phyloP scores from a whole-genome alignment of 805 yeast genomes.

The Blastobotrys robertii region DNA sequence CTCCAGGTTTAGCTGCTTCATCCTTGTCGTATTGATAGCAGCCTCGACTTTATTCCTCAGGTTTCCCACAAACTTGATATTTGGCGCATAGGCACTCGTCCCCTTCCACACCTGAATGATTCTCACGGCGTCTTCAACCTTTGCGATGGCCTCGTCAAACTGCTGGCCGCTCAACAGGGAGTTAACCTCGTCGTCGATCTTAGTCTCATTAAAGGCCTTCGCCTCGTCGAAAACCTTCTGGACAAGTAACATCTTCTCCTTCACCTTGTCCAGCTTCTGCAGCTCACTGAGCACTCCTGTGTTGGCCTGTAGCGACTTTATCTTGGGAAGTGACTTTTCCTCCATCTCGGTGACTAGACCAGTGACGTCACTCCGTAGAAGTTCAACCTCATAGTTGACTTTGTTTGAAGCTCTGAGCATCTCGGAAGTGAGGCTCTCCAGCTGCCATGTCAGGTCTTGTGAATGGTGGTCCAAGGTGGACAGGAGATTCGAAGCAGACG shows the following conservation, averaged over 20 bases:
- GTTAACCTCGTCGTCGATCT: constrained; percentile 23
- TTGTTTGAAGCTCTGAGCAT: constrained; percentile 20
- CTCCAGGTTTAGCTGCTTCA: no score
- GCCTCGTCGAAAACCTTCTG: constrained; percentile 19
- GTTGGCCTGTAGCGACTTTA: constrained; percentile 8
- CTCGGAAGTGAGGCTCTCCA: constrained; percentile 19
- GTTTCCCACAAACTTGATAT: constrained; percentile 16
- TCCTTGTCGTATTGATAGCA: neutral
- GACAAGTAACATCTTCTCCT: constrained; percentile 20
- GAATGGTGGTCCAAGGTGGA: constrained; percentile 24
- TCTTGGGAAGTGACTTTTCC: constrained; percentile 8
- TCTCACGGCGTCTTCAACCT: constrained; percentile 9
- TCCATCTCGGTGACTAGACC: constrained; percentile 16
- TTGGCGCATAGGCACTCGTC: constrained; percentile 11
- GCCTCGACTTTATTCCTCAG: constrained; percentile 16
- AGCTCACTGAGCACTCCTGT: constrained; percentile 15
- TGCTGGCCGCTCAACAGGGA: constrained; percentile 10
- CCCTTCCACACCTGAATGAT: constrained; percentile 21
- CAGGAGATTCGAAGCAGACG: constrained; percentile 21
- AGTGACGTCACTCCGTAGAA: constrained; percentile 23
- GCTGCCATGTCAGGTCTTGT: constrained; percentile 22
- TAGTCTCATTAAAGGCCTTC: constrained; percentile 15
- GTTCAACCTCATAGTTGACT: constrained; percentile 26
- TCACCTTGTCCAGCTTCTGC: constrained; percentile 17
- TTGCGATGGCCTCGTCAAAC: constrained; percentile 11